A percentile compares a stretch with the other conserved stretches of the same genome.
phyloP scores from a whole-genome alignment of 306 rosid species.

The Pueraria montana region DNA sequence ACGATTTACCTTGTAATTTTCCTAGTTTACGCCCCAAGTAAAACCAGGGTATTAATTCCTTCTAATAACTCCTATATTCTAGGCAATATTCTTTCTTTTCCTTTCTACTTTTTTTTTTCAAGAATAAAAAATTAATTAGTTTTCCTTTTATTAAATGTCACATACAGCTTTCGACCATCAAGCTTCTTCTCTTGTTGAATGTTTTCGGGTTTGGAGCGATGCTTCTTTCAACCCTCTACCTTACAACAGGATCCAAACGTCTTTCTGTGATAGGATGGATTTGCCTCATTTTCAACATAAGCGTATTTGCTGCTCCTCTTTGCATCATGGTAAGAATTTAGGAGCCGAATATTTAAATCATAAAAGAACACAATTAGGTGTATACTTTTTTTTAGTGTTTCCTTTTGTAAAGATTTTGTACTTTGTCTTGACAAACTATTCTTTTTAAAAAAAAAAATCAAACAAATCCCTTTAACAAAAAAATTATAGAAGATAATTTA shows the following conservation, averaged over 20 bases:
- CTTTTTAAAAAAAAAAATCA: not conserved
- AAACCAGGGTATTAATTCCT: constrained; percentile 69
- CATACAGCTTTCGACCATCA: constrained; percentile 73
- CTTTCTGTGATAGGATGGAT: constrained; percentile 81
- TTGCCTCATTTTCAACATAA: constrained; percentile 71
- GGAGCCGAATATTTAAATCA: not conserved
- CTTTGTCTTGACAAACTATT: not conserved
- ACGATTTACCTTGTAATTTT: constrained; percentile 65
- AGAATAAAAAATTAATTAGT: not conserved
- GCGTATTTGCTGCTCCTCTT: constrained; percentile 91
- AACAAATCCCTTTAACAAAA: not conserved
- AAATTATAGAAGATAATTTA: not conserved
- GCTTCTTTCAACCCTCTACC: constrained; percentile 70
- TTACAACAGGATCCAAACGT: constrained; percentile 64
- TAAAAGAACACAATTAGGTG: not conserved
- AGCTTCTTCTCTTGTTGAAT: constrained; percentile 67
- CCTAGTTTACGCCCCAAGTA: constrained; percentile 71
- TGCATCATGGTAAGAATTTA: constrained; percentile 64
- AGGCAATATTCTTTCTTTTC: not conserved
- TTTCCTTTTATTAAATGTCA: not conserved
- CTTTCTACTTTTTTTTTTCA: not conserved
- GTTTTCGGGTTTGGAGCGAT: constrained; percentile 76
- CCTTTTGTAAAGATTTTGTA: not conserved
- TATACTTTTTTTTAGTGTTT: not conserved
- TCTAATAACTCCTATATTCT: not conserved